phyloP scores from a whole-genome alignment of 2,329 filamentous ascomycete species.

The Bipolaris cookei region DNA sequence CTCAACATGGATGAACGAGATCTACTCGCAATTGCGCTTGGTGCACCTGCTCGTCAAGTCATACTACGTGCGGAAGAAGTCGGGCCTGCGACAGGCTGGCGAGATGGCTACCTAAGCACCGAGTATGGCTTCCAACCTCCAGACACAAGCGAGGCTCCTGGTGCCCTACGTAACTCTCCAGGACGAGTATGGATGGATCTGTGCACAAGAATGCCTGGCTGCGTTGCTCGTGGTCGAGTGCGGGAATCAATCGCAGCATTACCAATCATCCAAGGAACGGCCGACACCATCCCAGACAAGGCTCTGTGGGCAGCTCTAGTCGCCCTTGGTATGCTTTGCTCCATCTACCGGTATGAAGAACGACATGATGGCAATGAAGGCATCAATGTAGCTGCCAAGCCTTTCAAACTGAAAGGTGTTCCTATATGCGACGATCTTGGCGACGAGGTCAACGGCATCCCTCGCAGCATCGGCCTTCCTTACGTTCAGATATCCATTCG shows the following conservation, averaged over 20 bases:
- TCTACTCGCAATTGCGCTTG: slow-evolving; percentile 60
- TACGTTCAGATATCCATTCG: slow-evolving; percentile 61
- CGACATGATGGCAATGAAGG: slow-evolving; percentile 62
- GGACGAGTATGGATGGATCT: slow-evolving; percentile 63
- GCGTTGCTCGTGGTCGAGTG: slow-evolving; percentile 58
- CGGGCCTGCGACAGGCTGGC: slow-evolving; percentile 59
- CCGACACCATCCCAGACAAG: slow-evolving; percentile 58
- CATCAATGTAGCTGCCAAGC: slow-evolving; percentile 47
- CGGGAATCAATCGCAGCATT: slow-evolving; percentile 58
- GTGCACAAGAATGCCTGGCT: slow-evolving; percentile 61
- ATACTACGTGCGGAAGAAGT: slow-evolving; percentile 61
- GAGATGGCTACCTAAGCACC: slow-evolving; percentile 60
- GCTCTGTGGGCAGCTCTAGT: slow-evolving; percentile 63
- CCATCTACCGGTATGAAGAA: slow-evolving; percentile 62
- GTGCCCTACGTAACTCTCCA: slow-evolving; percentile 56
- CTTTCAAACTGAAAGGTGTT: slow-evolving; percentile 49
- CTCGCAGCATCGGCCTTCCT: slow-evolving; percentile 57
- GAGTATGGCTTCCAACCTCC: slow-evolving; percentile 61
- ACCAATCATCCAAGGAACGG: slow-evolving; percentile 57
- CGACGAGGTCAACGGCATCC: slow-evolving; percentile 59
- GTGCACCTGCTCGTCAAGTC: slow-evolving; percentile 62
- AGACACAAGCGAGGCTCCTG: slow-evolving; percentile 58
- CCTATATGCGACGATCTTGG: slow-evolving; percentile 60
- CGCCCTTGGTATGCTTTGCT: slow-evolving; percentile 61
- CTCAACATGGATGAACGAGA: slow-evolving; percentile 58